Conservation (phyloP, 306 rosid genomes). For the Echinosophora koreensis region DNA sequence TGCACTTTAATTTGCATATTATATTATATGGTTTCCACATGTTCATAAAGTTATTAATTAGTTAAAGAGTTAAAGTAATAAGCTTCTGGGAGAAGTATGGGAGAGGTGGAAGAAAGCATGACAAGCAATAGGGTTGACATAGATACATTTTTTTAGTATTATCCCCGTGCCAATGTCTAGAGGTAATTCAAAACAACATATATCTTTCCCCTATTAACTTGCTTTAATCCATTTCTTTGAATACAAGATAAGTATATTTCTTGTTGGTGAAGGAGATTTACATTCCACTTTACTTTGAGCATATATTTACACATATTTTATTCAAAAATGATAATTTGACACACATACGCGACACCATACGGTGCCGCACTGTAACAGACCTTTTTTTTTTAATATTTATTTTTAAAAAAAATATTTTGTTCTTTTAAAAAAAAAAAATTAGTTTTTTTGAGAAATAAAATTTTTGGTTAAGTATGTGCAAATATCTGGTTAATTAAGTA, state of each 20-base stretch:
- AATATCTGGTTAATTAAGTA: too few species aligned
- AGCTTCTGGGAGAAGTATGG: constrained; percentile 8
- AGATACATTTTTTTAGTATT: not conserved
- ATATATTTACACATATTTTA: not conserved
- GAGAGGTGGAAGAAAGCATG: constrained; percentile 30
- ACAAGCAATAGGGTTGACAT: not conserved
- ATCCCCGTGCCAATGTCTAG: not conserved
- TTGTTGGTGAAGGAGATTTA: constrained; percentile 36
- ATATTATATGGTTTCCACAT: constrained; percentile 18
- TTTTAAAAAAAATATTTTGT: too few species aligned
- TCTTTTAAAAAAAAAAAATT: too few species aligned
- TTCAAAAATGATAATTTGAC: too few species aligned
- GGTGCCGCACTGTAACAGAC: too few species aligned
- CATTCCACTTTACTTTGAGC: constrained; percentile 40
- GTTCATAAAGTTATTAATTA: not conserved
- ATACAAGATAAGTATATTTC: constrained; percentile 50
- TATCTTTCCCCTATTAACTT: not conserved
- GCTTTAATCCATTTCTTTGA: constrained; percentile 27
- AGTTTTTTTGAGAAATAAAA: too few species aligned
- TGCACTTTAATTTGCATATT: constrained; percentile 7
- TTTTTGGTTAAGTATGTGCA: too few species aligned
- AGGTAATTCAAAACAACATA: not conserved
- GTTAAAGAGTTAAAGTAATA: not conserved
- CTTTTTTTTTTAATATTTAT: too few species aligned
- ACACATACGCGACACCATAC: too few species aligned